Evolutionary conservation across 179 eudicot species (phyloP), one percentile per base, ranked within the genome.

Genomic region (Sideroxylon spinosum): DNA sequence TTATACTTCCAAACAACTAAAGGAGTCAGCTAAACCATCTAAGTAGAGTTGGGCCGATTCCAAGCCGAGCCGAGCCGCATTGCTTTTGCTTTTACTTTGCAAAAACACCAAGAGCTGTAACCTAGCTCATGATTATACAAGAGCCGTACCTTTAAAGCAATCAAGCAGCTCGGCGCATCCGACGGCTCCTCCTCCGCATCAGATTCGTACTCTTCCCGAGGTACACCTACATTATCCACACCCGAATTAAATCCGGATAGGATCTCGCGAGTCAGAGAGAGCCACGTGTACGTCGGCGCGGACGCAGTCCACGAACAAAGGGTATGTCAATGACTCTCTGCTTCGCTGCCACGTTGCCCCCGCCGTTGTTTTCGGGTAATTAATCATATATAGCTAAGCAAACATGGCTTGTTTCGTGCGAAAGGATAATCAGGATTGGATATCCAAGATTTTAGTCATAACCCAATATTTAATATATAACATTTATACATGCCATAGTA

Each of bases 81-180:
- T 59, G 23, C 63, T 61, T 56, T 50, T 9, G 55, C 55, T 50
- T 50, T 11, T 12, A 57, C 0, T 14, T 12, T 57, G 61, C 7
- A 57, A 20, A 57, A 50, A 9, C 55, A 50, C 55, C 19, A 12
- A 19, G 28, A n/a, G 65, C 26, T 61, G 65, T 61, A n/a, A 22
- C 65, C 65, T 22, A 22, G 65, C 65, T 22, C 20, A 61, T 22
- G 65, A 61, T 61, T 61, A 22, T 25, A 9, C 3, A 61, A 25
- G 65, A 61, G 65, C 28, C 65, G 65, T 61, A 61, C 9, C 10
- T n/a, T n/a, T 8, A 7, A 61, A 61, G 65, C 26, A 8, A 61
- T 61, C 28, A 19, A 9, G 28, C 65, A 61, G 65, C 26, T 61
- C 28, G 65, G 65, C 65, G 65, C 65, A 61, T 61, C 61, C 65